Evolutionary conservation across 192 early-diverging fungal genomes (phyloP).

Genomic region (Mortierella antarctica): DNA sequence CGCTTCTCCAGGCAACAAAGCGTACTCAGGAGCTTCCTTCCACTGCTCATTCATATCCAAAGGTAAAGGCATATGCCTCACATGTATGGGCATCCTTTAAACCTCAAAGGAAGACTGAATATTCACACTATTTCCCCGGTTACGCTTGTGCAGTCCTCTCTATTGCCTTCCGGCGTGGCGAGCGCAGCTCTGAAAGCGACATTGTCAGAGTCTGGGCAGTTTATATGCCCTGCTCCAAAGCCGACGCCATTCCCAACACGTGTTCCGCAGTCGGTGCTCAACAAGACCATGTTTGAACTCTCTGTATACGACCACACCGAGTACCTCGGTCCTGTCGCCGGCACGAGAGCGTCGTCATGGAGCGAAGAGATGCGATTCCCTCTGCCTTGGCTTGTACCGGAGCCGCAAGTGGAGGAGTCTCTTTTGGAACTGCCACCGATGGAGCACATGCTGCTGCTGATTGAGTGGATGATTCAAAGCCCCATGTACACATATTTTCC

Average conservation of each 20-base stretch:
- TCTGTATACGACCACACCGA: slow-evolving; percentile 43
- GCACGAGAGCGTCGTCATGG: slow-evolving; percentile 33
- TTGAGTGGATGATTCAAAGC: slow-evolving; percentile 53
- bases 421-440: slow-evolving; percentile 26
- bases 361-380: slow-evolving; percentile 51
- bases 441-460: slow-evolving; percentile 31
- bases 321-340: slow-evolving; percentile 45
- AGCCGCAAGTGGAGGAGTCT: slow-evolving; percentile 39
- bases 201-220: slow-evolving; percentile 23
- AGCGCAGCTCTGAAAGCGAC: slow-evolving; percentile 19
- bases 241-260: slow-evolving; percentile 26
- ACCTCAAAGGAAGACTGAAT: background rate
- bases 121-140: background rate
- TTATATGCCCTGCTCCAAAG: slow-evolving; percentile 29
- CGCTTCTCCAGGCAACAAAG: slow-evolving; percentile 31
- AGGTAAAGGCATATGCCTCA: slow-evolving; percentile 2
- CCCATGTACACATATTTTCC: slow-evolving; percentile 40
- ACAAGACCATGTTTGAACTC: slow-evolving; percentile 55
- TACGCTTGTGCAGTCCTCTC: background rate
- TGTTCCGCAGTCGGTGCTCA: slow-evolving; percentile 39
- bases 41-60: slow-evolving; percentile 15
- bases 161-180: background rate
- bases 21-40: slow-evolving; percentile 28
- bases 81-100: background rate
- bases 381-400: slow-evolving; percentile 46